Evolutionary conservation across 345 rosid species (phyloP), one percentile per base, ranked within the genome.

Genomic region (Brassica nigra): DNA sequence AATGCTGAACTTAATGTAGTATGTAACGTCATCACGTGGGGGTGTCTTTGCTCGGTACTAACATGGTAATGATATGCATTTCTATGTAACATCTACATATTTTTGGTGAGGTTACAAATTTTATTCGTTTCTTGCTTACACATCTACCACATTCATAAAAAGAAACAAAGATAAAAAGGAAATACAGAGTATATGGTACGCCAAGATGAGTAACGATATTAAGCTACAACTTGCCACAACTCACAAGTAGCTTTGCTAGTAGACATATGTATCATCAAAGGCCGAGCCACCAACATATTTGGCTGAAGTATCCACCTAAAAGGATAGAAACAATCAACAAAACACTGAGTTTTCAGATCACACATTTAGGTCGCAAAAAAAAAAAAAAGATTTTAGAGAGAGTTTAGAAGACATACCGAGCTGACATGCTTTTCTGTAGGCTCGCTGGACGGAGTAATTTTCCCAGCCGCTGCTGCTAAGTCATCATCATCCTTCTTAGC

Each of bases 381-480:
- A 20, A 37, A 16, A 39, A 29, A 16, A 30, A 29, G 10, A 28
- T 16, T 20, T 42, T 54, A 0, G 5, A 62, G 6, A 71, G 18
- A 49, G 23, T 28, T 2, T 1, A 8, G 67, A 62, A 70, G 29
- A 2, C 68, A 44, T 81, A 81, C 80, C 80, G 80, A 58, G 77
- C 77, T 66, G 39, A 71, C 81, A 52, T 27, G 84, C 82, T 90
- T 87, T 85, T 89, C 99, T 8, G 83, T 88, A 68, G 87, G 90
- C 61, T 83, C 86, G 4, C 78, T 34, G 2, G 79, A 64, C 59
- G 59, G 59, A 54, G 59, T 54, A 54, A 54, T 87, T 67, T 76
- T 90, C 81, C 94, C 95, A 1, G 98, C 97, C 36, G 93, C 88
- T 12, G 90, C 77, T 10, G 91, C 86, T 70, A 94, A 80, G 77